Conservation (phyloP, 805 yeast species). For the Metschnikowia cerradonensis region DNA sequence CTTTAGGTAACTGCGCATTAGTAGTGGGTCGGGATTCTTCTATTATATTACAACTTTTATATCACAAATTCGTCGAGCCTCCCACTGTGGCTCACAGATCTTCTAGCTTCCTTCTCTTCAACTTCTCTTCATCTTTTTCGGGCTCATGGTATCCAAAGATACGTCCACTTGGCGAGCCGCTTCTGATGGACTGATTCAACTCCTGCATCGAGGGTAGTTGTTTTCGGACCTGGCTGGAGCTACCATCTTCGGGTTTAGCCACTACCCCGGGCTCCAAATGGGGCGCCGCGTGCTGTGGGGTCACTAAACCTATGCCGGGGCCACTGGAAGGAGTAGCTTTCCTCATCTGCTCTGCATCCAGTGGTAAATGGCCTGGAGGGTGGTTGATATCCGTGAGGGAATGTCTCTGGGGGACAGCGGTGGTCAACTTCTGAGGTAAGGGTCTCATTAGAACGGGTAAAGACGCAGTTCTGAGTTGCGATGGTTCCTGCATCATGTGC, state of each 20-base stretch:
- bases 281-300: slow-evolving; percentile 1
- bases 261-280: background rate
- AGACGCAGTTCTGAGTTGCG: slow-evolving; percentile 15
- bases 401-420: slow-evolving; percentile 13
- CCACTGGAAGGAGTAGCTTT: background rate
- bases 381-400: slow-evolving; percentile 8
- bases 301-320: background rate
- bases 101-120: slow-evolving; percentile 15
- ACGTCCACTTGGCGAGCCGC: slow-evolving; percentile 6
- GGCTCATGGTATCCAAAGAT: background rate
- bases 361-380: background rate
- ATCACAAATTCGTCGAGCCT: background rate
- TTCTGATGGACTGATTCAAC: slow-evolving; percentile 29
- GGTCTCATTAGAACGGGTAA: slow-evolving; percentile 15
- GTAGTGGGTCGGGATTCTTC: background rate
- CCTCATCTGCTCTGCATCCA: slow-evolving; percentile 1
- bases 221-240: slow-evolving; percentile 10
- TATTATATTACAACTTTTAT: slow-evolving; percentile 1
- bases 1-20: background rate
- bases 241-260: background rate
- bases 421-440: slow-evolving; percentile 8
- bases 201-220: slow-evolving; percentile 37
- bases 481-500: slow-evolving; percentile 13
- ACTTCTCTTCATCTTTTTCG: slow-evolving; percentile 9
- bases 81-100: background rate